Evolutionary conservation across 345 rosid genomes (phyloP), one percentile per base, ranked within the genome.

Genomic region (Lepidium sativum): DNA sequence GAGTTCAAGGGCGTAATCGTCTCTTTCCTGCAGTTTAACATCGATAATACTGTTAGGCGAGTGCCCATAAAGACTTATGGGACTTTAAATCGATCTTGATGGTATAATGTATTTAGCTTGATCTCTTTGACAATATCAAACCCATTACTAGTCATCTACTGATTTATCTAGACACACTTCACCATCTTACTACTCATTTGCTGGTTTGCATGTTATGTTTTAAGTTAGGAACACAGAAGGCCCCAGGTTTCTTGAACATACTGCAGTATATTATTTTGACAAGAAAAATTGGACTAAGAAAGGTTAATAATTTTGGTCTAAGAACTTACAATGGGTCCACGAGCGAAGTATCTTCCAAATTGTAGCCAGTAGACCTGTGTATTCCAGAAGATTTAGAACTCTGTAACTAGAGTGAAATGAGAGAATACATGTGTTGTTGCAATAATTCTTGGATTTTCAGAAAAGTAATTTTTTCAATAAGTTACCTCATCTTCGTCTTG

Each of bases 341-440:
- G 88, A 3, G 98, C 98, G 52, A 87, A 89, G 83, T 89, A 92
- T 89, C 98, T 86, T 83, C 98, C 98, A 69, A 92, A 92, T 61
- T 92, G 97, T 73, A 92, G 96, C 96, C 98, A 88, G 69, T 92
- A 88, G 12, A 92, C 96, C 98, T 91, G 86, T 56, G 63, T 52
- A 48, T 25, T 45, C 15, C 65, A 69, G 14, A 31, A 1, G 32
- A 25, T 44, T 71, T 4, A 48, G 21, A 68, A 63, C 17, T 13
- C 1, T 39, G 20, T 18, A 34, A 57, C 33, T 25, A 54, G 43
- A 54, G 20, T 14, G 34, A 58, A 48, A 58, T 16, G 45, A 49
- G 32, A 49, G 60, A 6, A 56, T 6, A 20, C 42, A 60, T 17
- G 25, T 41, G n/a, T 11, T 21, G 43, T 27, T 31, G 44, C 54